Evolutionary conservation across 2,329 filamentous ascomycete genomes (phyloP).

Genomic region (Ceratocystis alfenasii): DNA sequence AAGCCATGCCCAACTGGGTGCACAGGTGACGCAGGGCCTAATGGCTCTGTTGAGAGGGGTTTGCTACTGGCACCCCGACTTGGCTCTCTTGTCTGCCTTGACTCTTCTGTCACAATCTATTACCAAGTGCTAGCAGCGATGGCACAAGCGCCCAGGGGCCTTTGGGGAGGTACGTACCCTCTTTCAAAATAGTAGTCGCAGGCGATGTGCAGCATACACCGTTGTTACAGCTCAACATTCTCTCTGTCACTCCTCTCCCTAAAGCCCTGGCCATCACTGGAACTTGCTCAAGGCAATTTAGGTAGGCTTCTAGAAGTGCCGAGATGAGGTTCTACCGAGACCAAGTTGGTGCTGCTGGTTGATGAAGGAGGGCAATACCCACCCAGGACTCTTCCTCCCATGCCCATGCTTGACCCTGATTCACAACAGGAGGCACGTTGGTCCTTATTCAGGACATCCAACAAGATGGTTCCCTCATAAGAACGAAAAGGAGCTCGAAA

Average conservation of each 20-base stretch:
- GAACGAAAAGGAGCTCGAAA: background rate
- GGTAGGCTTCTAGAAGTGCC: conserved; percentile 4
- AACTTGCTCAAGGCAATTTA: background rate
- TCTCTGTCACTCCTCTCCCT: background rate
- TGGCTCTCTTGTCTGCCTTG: background rate
- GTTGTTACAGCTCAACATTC: background rate
- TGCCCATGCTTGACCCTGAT: background rate
- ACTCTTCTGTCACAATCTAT: background rate
- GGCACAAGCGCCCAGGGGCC: background rate
- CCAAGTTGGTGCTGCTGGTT: background rate
- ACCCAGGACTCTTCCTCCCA: background rate
- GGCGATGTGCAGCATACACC: background rate
- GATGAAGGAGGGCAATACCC: background rate
- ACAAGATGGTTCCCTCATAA: background rate
- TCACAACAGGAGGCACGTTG: background rate
- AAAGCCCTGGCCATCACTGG: background rate
- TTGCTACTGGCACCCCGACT: background rate
- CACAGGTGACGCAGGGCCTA: background rate
- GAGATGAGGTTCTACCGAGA: background rate
- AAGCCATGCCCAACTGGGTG: background rate
- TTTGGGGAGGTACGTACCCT: background rate
- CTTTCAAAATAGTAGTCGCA: background rate
- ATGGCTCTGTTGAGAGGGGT: background rate
- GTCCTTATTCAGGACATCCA: background rate
- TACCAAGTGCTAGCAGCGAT: background rate